A percentile compares a stretch with the other conserved stretches of the same genome.
Evolutionary conservation across 2,329 filamentous ascomycete species (phyloP).

Genomic region (Diaporthe eres): DNA sequence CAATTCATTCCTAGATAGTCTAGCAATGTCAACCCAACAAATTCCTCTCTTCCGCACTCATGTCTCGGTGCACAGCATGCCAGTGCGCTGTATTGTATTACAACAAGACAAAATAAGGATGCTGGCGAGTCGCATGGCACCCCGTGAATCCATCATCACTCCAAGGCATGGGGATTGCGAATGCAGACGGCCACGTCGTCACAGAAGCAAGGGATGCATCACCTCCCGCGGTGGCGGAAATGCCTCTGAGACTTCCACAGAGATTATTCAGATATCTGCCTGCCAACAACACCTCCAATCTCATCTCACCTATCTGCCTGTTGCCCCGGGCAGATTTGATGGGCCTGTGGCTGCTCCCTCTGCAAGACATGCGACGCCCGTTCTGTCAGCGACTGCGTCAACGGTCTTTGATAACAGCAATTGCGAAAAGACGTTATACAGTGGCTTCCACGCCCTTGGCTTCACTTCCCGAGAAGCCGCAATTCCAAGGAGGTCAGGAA

Average conservation of each 20-base stretch:
- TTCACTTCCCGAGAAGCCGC: background rate
- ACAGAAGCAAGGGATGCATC: conserved; percentile 21
- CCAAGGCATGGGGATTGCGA: conserved; percentile 9
- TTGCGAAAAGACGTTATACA: background rate
- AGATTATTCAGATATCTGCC: conserved; percentile 8
- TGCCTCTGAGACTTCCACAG: conserved; percentile 19
- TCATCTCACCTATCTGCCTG: background rate
- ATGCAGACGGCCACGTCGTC: background rate
- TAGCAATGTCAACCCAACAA: background rate
- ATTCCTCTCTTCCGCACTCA: conserved; percentile 30
- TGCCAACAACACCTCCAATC: background rate
- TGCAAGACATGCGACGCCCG: background rate
- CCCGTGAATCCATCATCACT: conserved; percentile 16
- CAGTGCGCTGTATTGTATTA: conserved; percentile 30
- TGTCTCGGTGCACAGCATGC: conserved; percentile 23
- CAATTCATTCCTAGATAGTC: conserved; percentile 7
- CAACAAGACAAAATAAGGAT: conserved; percentile 10
- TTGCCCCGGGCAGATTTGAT: background rate
- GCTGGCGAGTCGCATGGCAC: conserved; percentile 21
- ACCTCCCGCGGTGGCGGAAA: conserved; percentile 6
- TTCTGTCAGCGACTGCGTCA: background rate
- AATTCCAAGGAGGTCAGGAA: background rate
- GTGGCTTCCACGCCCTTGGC: background rate
- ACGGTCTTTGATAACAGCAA: background rate
- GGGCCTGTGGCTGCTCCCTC: background rate